phyloP scores from a whole-genome alignment of 441 rosid species.

The Syzygium syzygioides region DNA sequence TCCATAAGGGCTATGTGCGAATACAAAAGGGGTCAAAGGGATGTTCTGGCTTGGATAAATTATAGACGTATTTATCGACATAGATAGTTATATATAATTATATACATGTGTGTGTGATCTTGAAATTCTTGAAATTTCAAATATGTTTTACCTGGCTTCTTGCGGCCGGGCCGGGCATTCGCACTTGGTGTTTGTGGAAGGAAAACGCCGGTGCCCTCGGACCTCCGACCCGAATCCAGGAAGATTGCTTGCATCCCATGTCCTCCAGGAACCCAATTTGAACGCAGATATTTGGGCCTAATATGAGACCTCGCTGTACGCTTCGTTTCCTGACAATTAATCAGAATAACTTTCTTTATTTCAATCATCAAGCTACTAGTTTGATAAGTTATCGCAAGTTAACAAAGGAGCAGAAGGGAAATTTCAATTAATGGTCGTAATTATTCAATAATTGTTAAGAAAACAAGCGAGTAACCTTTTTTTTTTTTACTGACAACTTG shows the following conservation, averaged over 20 bases:
- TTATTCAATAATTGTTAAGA: background rate
- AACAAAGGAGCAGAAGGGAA: background rate
- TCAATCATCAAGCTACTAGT: background rate
- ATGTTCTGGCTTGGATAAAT: background rate
- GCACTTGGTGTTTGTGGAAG: slow-evolving; percentile 45
- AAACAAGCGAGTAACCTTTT: too few relatives aligned
- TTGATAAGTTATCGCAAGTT: background rate
- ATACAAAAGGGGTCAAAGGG: too few relatives aligned
- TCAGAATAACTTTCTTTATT: background rate
- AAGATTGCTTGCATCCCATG: slow-evolving; percentile 82
- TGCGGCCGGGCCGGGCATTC: slow-evolving; percentile 20
- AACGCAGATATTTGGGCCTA: slow-evolving; percentile 15
- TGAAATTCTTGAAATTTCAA: background rate
- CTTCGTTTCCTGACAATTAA: slow-evolving; percentile 13
- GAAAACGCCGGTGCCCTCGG: slow-evolving; percentile 92
- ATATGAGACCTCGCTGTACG: slow-evolving; percentile 14
- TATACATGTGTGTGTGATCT: background rate
- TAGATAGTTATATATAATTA: too few relatives aligned
- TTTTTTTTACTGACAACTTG: background rate
- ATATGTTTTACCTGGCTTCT: slow-evolving; percentile 43
- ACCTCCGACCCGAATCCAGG: slow-evolving; percentile 46
- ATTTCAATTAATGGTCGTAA: background rate
- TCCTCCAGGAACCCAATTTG: slow-evolving; percentile 37
- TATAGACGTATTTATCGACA: rapidly evolving
- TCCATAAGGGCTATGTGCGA: too few relatives aligned